Conservation (phyloP, 106 monocot genomes). For the Posidonia australis region DNA sequence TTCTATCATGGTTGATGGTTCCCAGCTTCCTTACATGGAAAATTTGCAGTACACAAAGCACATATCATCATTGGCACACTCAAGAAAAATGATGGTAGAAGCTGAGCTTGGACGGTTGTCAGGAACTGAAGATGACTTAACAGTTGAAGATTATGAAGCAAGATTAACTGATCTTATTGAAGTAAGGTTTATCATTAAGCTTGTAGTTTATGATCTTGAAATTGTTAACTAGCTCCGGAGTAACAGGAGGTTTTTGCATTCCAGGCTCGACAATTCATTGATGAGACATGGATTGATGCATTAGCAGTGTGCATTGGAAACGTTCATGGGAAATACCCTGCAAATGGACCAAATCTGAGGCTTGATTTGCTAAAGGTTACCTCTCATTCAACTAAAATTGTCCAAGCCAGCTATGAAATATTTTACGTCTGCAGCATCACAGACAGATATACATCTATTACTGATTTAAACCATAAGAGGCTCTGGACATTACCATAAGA, state of each 20-base stretch:
- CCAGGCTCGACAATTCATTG: conserved; percentile 85
- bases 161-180: conserved; percentile 69
- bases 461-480: too few relatives aligned
- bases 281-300: conserved; percentile 72
- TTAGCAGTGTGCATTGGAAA: conserved; percentile 97
- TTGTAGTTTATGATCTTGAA: neutral
- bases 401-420: too few relatives aligned
- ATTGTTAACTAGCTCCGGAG: neutral
- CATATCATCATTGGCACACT: conserved; percentile 56
- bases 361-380: conserved; percentile 82
- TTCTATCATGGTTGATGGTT: conserved; percentile 96
- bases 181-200: conserved; percentile 23
- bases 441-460: too few relatives aligned
- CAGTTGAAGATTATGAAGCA: conserved; percentile 90
- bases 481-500: too few relatives aligned
- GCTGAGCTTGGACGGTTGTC: conserved; percentile 93
- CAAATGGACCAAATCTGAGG: conserved; percentile 67
- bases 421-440: too few relatives aligned
- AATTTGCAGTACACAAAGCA: conserved; percentile 63
- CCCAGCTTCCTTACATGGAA: conserved; percentile 56
- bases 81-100: conserved; percentile 65
- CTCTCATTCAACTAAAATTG: neutral
- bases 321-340: conserved; percentile 90
- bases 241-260: conserved; percentile 3
- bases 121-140: conserved; percentile 86